Evolutionary conservation across 768 basidiomycete species (phyloP), one percentile per base, ranked within the genome.

Genomic region (Cystoderma amianthinum): DNA sequence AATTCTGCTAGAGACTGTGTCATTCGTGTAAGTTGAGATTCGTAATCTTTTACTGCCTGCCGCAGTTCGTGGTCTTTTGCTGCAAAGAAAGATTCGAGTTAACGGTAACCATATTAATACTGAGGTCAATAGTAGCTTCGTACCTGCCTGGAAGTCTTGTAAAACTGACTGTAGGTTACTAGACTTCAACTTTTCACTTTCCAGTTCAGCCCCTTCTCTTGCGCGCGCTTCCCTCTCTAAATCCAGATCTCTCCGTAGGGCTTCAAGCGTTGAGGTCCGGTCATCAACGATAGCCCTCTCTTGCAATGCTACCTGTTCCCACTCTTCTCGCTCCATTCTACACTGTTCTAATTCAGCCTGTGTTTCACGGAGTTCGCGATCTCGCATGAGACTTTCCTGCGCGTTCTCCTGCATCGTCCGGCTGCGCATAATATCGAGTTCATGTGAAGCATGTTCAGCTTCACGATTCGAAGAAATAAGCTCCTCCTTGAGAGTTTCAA

Each of bases 61-160:
- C 71, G 70, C n/a, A 96, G 67, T 58, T 99, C 95, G 43, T 84
- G 82, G 40, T 96, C 92, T 61, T 90, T 96, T 1, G 84, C 93
- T 96, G 54, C 15, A 32, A 44, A 40, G 39, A 23, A 41, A 45
- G 33, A 24, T 24, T 5, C 16, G 19, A 32, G 9, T 24, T 41
- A 41, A 34, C 15, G 23, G 15, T 23, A 23, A 25, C 17, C 10
- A 42, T 24, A 21, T 21, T 9, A 23, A 21, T 11, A 22, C 42
- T 23, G 22, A 22, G 28, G 9, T 16, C 24, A 30, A 20, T 40
- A 42, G 36, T 32, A 19, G 35, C n/a, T 2, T 65, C 85, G 44
- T 51, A 94, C 95, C 85, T 40, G 81, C 71, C 64, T 98, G 92
- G 64, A 98, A 99, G 62, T 98, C 96, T 55, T 90, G 84, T 52